A percentile compares a stretch with the other conserved stretches of the same genome.
Conservation (phyloP, 768 basidiomycete species). For the Mycena galericulata region DNA sequence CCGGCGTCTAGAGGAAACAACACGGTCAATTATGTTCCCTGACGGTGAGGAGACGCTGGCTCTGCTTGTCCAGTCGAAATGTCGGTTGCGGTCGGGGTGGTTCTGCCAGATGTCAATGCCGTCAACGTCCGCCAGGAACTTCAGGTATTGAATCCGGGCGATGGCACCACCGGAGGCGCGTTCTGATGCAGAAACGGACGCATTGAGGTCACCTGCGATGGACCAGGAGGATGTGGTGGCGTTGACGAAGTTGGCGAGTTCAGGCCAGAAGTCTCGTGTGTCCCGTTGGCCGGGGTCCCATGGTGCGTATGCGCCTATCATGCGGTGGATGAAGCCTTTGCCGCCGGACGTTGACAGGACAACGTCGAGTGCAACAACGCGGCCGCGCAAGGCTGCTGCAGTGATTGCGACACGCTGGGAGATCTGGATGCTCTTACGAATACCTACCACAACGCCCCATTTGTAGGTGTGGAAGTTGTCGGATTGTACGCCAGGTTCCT, state of each 20-base stretch:
- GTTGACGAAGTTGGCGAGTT: neutral
- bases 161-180: neutral
- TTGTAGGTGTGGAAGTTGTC: constrained; percentile 14
- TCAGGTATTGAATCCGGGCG: neutral
- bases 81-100: neutral
- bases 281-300: constrained; percentile 43
- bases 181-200: neutral
- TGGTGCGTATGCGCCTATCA: constrained; percentile 42
- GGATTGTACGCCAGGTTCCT: neutral
- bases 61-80: constrained; percentile 4
- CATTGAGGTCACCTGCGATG: constrained; percentile 4
- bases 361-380: constrained; percentile 37
- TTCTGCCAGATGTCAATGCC: constrained; percentile 7
- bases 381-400: constrained; percentile 31
- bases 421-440: constrained; percentile 5
- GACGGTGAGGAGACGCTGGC: too few relatives aligned
- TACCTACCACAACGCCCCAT: constrained; percentile 31
- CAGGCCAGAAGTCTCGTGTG: constrained; percentile 25
- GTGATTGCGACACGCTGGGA: neutral
- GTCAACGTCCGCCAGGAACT: neutral
- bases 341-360: constrained; percentile 23
- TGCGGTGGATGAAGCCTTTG: constrained; percentile 29
- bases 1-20: constrained; percentile 16
- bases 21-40: constrained; percentile 14
- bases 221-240: neutral